Evolutionary conservation across 1,284 basidiomycete genomes (phyloP).

Genomic region (Ceratobasidium sp.): DNA sequence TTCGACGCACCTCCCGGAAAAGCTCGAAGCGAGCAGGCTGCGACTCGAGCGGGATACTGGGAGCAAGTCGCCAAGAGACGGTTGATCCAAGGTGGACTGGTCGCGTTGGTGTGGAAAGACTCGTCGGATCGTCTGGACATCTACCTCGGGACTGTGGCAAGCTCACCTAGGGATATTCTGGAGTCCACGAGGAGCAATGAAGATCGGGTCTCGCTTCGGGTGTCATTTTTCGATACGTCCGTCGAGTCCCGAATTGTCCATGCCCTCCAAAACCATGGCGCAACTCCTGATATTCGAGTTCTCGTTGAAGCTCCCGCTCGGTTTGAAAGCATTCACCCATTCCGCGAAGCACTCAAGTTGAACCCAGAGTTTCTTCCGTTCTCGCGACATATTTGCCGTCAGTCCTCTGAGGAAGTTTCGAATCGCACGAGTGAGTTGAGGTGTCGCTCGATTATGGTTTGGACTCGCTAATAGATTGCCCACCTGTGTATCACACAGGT

Average conservation of each 20-base stretch:
- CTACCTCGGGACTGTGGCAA: constrained; percentile 66
- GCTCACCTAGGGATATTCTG: constrained; percentile 59
- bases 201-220: constrained; percentile 59
- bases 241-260: constrained; percentile 64
- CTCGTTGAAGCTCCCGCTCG: constrained; percentile 71
- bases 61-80: constrained; percentile 66
- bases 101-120: constrained; percentile 65
- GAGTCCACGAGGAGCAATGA: constrained; percentile 57
- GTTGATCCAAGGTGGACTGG: constrained; percentile 68
- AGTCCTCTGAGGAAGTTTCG: constrained; percentile 51
- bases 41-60: constrained; percentile 64
- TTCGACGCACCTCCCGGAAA: constrained; percentile 68
- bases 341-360: constrained; percentile 66
- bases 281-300: constrained; percentile 52
- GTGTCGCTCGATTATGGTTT: neutral
- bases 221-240: constrained; percentile 68
- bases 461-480: too few species aligned
- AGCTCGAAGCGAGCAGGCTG: constrained; percentile 38
- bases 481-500: constrained; percentile 53
- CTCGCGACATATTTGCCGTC: constrained; percentile 64
- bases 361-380: constrained; percentile 70
- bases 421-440: neutral
- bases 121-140: constrained; percentile 54
- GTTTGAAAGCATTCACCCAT: constrained; percentile 72
- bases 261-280: constrained; percentile 53